phyloP scores from a whole-genome alignment of 805 yeast species.

The Candida piceae region DNA sequence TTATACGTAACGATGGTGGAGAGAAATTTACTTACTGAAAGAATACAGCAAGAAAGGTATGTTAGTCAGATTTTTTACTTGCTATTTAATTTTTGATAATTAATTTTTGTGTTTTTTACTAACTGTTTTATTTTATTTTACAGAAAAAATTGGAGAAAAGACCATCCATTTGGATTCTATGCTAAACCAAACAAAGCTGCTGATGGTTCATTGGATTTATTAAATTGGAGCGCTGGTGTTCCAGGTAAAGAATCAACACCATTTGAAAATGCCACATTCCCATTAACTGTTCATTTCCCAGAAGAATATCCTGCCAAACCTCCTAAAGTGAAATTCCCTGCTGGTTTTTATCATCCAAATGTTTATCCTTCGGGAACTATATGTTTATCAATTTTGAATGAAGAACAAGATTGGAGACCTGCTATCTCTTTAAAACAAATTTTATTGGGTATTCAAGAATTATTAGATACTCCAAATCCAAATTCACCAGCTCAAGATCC shows the following conservation, averaged over 20 bases:
- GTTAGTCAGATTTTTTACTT: slow-evolving; percentile 17
- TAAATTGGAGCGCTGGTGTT: slow-evolving; percentile 90
- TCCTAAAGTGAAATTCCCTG: slow-evolving; percentile 87
- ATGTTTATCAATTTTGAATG: slow-evolving; percentile 88
- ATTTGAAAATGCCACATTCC: slow-evolving; percentile 91
- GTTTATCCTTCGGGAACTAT: slow-evolving; percentile 97
- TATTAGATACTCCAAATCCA: slow-evolving; percentile 86
- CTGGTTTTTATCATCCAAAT: slow-evolving; percentile 92
- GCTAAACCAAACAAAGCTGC: slow-evolving; percentile 81
- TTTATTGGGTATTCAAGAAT: slow-evolving; percentile 86
- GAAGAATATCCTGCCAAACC: slow-evolving; percentile 96
- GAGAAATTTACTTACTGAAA: slow-evolving; percentile 54
- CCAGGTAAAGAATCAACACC: slow-evolving; percentile 86
- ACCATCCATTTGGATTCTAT: slow-evolving; percentile 95
- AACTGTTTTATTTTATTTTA: background rate
- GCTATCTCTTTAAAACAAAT: slow-evolving; percentile 89
- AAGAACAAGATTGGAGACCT: slow-evolving; percentile 97
- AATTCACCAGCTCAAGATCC: slow-evolving; percentile 97
- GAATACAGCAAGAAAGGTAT: slow-evolving; percentile 83
- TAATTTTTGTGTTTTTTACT: background rate
- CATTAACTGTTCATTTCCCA: slow-evolving; percentile 76
- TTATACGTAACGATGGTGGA: too few species aligned
- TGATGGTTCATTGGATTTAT: slow-evolving; percentile 82
- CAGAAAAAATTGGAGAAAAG: slow-evolving; percentile 96
- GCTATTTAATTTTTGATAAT: too few species aligned